phyloP scores from a whole-genome alignment of 2,329 filamentous ascomycete genomes.

The Arthrocladium fulminans region DNA sequence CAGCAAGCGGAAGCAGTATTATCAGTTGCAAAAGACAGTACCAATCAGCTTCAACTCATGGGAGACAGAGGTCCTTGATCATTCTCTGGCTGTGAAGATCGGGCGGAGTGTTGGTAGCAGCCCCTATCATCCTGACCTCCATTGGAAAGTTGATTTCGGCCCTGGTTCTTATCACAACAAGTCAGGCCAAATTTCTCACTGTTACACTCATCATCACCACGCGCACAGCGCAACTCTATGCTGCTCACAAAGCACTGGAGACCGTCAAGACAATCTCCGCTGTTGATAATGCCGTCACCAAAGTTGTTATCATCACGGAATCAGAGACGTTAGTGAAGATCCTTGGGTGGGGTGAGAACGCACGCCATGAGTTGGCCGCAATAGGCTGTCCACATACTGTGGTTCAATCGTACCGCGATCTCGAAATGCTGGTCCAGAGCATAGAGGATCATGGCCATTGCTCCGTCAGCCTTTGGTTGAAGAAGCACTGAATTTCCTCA shows the following conservation, averaged over 20 bases:
- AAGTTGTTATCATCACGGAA: neutral
- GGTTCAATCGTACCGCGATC: neutral
- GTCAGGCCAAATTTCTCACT: neutral
- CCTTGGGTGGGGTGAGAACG: neutral
- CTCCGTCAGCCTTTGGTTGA: neutral
- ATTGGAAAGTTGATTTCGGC: conserved; percentile 1
- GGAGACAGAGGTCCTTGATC: neutral
- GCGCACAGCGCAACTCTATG: neutral
- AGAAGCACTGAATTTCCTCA: too few species aligned
- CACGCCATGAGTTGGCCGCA: neutral
- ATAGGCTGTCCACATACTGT: neutral
- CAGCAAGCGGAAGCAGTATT: neutral
- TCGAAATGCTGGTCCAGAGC: neutral
- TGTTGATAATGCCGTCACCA: neutral
- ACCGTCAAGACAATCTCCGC: neutral
- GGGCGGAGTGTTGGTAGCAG: neutral
- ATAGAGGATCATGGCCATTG: neutral
- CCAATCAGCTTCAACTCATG: neutral
- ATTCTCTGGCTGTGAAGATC: neutral
- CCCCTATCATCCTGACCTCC: neutral
- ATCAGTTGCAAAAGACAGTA: neutral
- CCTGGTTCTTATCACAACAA: neutral
- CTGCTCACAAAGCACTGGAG: neutral
- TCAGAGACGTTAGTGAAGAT: neutral
- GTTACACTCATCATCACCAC: neutral